Percentiles rank a stretch among this genome's conserved stretches.
These are phyloP conservation scores for Isochrysis galbana DNA, from an alignment of 78 protist genomes.

Conservation along the genomic window DNA sequence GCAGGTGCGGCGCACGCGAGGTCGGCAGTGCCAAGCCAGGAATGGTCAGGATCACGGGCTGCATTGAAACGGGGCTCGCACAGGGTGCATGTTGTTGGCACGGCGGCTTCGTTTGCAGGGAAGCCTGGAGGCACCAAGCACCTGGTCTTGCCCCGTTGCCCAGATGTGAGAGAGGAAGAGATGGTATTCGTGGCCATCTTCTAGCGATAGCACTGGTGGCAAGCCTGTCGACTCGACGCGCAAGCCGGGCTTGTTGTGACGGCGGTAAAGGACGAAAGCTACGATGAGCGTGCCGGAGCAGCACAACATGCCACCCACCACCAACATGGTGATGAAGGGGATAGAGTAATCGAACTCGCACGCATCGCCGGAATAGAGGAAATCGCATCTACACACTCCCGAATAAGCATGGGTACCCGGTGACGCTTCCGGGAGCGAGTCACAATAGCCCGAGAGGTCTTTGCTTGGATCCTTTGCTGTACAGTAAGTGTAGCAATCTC, in stretches of 20 bases:
- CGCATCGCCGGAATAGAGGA: background rate
- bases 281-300: background rate
- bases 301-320: background rate
- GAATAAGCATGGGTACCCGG: background rate
- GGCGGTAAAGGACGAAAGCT: background rate
- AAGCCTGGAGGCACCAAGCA: background rate
- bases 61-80: no score
- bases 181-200: background rate
- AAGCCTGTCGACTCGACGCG: background rate
- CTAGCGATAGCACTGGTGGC: background rate
- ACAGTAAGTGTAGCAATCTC: background rate
- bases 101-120: no score
- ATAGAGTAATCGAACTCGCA: no score
- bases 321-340: background rate
- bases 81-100: no score
- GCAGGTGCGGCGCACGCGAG: background rate
- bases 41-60: no score
- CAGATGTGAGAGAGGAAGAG: constrained; percentile 12
- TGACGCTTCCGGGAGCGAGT: no score
- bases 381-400: background rate
- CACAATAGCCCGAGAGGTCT: no score
- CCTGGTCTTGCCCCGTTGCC: constrained; percentile 32
- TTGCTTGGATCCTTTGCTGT: no score
- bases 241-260: background rate
- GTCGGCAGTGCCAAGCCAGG: no score